These are phyloP conservation scores for Fraxinus baroniana DNA, from an alignment of 305 asterid genomes.

Conservation along the genomic window DNA sequence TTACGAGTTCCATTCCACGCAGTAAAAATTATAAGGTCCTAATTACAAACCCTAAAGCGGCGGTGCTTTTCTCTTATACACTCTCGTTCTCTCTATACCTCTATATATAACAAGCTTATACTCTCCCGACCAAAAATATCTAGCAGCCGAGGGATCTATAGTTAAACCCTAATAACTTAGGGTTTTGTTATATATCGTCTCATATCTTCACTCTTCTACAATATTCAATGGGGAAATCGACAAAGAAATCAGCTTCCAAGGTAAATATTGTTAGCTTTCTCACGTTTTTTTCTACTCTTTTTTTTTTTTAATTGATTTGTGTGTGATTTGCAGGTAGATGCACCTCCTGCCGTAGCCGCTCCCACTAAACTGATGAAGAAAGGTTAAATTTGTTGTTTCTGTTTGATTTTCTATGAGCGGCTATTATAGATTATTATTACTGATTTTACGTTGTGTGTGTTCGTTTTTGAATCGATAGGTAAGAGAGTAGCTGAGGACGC, in stretches of 20 bases:
- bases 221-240: neutral
- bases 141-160: neutral
- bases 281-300: neutral
- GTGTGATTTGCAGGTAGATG: neutral
- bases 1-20: neutral
- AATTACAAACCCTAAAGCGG: neutral
- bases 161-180: neutral
- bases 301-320: neutral
- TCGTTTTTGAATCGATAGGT: neutral
- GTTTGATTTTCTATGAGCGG: neutral
- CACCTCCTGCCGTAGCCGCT: neutral
- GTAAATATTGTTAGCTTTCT: neutral
- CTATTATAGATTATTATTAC: neutral
- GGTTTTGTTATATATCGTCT: neutral
- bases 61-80: neutral
- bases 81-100: neutral
- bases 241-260: constrained; percentile 1
- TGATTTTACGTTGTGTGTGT: neutral
- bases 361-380: neutral
- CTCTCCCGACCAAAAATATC: neutral
- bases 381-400: neutral
- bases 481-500: constrained; percentile 1
- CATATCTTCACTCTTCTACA: neutral
- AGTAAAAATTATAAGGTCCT: neutral
- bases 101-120: neutral